Evolutionary conservation across 108 stramenopile species (phyloP).

Genomic region (Discostella stelligeroides): DNA sequence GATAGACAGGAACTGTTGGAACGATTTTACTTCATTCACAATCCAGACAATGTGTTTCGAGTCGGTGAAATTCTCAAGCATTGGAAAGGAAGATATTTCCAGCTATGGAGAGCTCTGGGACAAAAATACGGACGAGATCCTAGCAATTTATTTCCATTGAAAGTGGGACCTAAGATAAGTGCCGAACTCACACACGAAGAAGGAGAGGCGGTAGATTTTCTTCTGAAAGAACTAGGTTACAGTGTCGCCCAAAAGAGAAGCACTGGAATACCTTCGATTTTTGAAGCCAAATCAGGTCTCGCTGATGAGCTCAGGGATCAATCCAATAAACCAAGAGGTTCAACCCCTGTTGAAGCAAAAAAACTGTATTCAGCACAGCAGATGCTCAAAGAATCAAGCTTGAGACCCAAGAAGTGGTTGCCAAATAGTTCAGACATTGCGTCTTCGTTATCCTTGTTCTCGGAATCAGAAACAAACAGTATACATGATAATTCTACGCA

Average conservation of each 20-base stretch:
- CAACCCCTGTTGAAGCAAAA: conserved; percentile 40
- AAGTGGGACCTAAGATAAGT: conserved; percentile 51
- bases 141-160: conserved; percentile 67
- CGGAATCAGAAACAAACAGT: conserved; percentile 25
- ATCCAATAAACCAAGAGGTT: conserved; percentile 15
- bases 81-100: conserved; percentile 78
- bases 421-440: conserved; percentile 30
- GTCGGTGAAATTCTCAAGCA: conserved; percentile 63
- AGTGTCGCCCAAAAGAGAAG: conserved; percentile 30
- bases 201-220: conserved; percentile 61
- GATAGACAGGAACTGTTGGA: conserved; percentile 72
- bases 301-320: background rate
- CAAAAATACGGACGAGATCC: conserved; percentile 85
- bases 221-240: conserved; percentile 72
- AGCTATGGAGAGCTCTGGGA: conserved; percentile 69
- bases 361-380: conserved; percentile 45
- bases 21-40: conserved; percentile 78
- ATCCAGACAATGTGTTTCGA: conserved; percentile 72
- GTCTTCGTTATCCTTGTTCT: conserved; percentile 23
- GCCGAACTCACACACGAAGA: conserved; percentile 73
- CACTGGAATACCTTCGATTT: background rate
- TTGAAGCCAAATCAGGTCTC: background rate
- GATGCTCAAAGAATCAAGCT: conserved; percentile 27
- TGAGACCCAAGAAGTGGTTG: conserved; percentile 29
- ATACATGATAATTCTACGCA: conserved; percentile 30